Evolutionary conservation across 768 basidiomycete species (phyloP).

Genomic region (Bullera alba): DNA sequence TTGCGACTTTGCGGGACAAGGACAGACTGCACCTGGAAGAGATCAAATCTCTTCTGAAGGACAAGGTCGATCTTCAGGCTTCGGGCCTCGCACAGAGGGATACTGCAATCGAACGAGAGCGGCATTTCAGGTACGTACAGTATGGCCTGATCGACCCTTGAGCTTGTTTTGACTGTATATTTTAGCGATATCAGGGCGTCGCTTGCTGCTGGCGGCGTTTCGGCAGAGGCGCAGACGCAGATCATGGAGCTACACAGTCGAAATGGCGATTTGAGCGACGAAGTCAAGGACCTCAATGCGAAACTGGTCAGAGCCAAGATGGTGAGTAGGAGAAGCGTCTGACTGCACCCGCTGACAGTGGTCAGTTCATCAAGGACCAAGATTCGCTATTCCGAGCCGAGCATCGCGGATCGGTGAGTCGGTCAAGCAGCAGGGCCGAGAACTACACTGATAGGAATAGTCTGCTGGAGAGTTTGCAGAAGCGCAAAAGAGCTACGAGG

Average conservation of each 20-base stretch:
- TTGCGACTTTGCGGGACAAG: conserved; percentile 70
- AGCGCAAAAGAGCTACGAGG: conserved; percentile 59
- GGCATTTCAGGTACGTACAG: conserved; percentile 62
- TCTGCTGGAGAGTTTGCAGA: conserved; percentile 58
- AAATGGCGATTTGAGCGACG: conserved; percentile 63
- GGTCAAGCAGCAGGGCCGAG: not conserved
- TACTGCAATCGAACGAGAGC: conserved; percentile 74
- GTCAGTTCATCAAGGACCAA: conserved; percentile 89
- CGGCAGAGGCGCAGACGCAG: conserved; percentile 72
- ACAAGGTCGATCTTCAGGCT: conserved; percentile 83
- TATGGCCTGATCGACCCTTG: not conserved
- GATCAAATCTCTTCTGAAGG: conserved; percentile 59
- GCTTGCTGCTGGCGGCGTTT: conserved; percentile 67
- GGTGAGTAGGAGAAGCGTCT: conserved; percentile 45
- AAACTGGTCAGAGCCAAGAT: conserved; percentile 73
- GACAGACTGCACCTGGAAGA: conserved; percentile 78
- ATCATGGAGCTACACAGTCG: conserved; percentile 72
- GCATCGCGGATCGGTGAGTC: not conserved
- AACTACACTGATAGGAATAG: not conserved
- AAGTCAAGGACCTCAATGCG: conserved; percentile 62
- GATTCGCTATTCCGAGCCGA: conserved; percentile 68
- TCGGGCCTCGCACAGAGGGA: conserved; percentile 87
- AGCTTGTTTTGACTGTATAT: not conserved
- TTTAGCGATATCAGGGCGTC: conserved; percentile 75
- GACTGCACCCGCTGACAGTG: not conserved